These are phyloP conservation scores for Alternaria consortialis DNA, from an alignment of 2,329 filamentous ascomycete species.

Conservation along the genomic window DNA sequence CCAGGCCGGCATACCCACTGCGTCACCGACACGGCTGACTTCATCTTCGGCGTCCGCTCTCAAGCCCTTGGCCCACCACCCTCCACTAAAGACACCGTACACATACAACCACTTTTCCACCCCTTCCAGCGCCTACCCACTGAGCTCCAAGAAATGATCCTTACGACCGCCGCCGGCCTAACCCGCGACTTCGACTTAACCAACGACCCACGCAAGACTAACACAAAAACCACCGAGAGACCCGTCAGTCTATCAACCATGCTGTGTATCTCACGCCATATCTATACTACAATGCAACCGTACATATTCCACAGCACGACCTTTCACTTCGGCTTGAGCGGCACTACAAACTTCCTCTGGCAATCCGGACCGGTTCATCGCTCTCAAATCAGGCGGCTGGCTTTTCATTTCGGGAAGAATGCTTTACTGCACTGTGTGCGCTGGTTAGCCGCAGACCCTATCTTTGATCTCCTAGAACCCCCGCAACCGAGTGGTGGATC, in stretches of 20 bases:
- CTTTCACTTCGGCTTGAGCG: slow-evolving; percentile 27
- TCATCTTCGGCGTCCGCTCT: slow-evolving; percentile 6
- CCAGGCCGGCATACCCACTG: not conserved
- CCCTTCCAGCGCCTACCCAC: slow-evolving; percentile 36
- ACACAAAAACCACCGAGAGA: not conserved
- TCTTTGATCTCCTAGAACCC: slow-evolving; percentile 41
- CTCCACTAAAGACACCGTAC: slow-evolving; percentile 26
- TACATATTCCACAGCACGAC: slow-evolving; percentile 40
- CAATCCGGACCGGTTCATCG: slow-evolving; percentile 34
- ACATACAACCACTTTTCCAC: slow-evolving; percentile 41
- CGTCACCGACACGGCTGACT: slow-evolving; percentile 2
- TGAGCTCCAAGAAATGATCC: slow-evolving; percentile 43
- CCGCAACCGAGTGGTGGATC: slow-evolving; percentile 28
- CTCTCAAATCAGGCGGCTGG: slow-evolving; percentile 29
- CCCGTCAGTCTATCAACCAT: slow-evolving; percentile 30
- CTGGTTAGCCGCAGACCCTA: slow-evolving; percentile 40
- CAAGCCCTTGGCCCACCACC: slow-evolving; percentile 12
- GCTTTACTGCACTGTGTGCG: slow-evolving; percentile 42
- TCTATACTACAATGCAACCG: slow-evolving; percentile 28
- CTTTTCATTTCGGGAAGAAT: slow-evolving; percentile 28
- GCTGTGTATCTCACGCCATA: slow-evolving; percentile 27
- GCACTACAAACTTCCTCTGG: slow-evolving; percentile 18
- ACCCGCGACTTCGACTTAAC: slow-evolving; percentile 24
- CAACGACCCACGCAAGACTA: slow-evolving; percentile 2
- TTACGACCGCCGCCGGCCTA: slow-evolving; percentile 31